phyloP scores from a whole-genome alignment of 2,329 filamentous ascomycete genomes.

The Pestalotiopsis sp. region DNA sequence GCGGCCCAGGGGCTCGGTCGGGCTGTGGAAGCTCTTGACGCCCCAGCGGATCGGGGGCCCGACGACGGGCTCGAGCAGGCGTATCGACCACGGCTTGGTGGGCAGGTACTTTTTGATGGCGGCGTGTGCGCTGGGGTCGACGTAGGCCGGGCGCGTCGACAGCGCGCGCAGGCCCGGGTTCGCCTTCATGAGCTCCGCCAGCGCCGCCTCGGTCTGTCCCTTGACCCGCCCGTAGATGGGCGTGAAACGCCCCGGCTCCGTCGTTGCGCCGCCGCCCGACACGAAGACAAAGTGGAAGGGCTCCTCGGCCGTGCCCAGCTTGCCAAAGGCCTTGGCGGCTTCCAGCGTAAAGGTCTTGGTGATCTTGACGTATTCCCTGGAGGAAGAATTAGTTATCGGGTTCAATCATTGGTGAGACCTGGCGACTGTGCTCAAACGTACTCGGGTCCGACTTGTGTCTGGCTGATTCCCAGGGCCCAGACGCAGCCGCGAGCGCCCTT shows the following conservation, averaged over 20 bases:
- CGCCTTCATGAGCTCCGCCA: slow-evolving; percentile 53
- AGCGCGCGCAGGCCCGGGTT: slow-evolving; percentile 54
- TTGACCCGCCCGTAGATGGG: slow-evolving; percentile 66
- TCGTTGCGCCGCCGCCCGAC: slow-evolving; percentile 65
- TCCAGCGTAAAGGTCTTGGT: slow-evolving; percentile 68
- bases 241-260: slow-evolving; percentile 56
- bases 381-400: no score
- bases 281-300: slow-evolving; percentile 74
- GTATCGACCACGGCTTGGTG: slow-evolving; percentile 17
- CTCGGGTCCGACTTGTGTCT: slow-evolving; percentile 61
- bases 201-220: slow-evolving; percentile 63
- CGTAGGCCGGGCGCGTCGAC: slow-evolving; percentile 59
- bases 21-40: slow-evolving; percentile 33
- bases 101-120: slow-evolving; percentile 47
- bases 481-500: slow-evolving; percentile 69
- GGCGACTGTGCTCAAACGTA: slow-evolving; percentile 29
- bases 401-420: no score
- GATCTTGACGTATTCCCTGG: slow-evolving; percentile 64
- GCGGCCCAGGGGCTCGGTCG: slow-evolving; percentile 45
- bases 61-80: neutral
- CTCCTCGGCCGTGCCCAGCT: slow-evolving; percentile 32
- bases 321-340: slow-evolving; percentile 62
- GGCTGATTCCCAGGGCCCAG: slow-evolving; percentile 73
- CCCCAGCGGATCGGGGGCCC: slow-evolving; percentile 6
- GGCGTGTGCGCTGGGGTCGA: slow-evolving; percentile 52